These are phyloP conservation scores for Leccinum pellstonianum DNA, from an alignment of 768 basidiomycete species.

Conservation along the genomic window DNA sequence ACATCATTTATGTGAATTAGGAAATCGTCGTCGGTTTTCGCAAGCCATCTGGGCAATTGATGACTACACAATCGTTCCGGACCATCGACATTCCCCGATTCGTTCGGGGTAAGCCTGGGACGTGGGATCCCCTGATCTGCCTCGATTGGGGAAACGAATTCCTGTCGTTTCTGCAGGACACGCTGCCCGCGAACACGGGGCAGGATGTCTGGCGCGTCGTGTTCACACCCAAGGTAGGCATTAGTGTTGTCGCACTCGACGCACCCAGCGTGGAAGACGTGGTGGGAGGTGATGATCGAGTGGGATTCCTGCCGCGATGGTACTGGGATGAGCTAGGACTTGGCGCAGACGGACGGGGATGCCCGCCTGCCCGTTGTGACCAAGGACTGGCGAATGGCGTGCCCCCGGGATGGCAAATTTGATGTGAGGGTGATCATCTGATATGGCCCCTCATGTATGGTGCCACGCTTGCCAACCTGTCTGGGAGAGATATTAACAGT, in stretches of 20 bases:
- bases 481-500: constrained; percentile 13
- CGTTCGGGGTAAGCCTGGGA: constrained; percentile 68
- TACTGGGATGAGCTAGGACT: constrained; percentile 42
- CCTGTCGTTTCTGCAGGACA: constrained; percentile 51
- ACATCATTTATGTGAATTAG: constrained; percentile 35
- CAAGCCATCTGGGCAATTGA: constrained; percentile 67
- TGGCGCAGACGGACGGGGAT: constrained; percentile 2
- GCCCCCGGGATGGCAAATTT: constrained; percentile 24
- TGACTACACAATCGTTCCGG: constrained; percentile 67
- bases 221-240: constrained; percentile 59
- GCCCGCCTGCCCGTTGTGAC: constrained; percentile 9
- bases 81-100: constrained; percentile 78
- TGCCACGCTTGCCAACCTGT: constrained; percentile 12
- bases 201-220: constrained; percentile 66
- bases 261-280: constrained; percentile 54
- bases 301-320: constrained; percentile 79
- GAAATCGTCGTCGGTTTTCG: constrained; percentile 88
- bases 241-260: constrained; percentile 50
- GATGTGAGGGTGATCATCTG: constrained; percentile 23
- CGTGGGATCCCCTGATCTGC: constrained; percentile 77
- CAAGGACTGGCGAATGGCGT: constrained; percentile 7
- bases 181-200: constrained; percentile 25
- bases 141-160: constrained; percentile 72
- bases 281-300: constrained; percentile 62
- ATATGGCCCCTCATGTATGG: constrained; percentile 14